Conservation (phyloP, 805 yeast genomes). For the Suhomyces prunicola region DNA sequence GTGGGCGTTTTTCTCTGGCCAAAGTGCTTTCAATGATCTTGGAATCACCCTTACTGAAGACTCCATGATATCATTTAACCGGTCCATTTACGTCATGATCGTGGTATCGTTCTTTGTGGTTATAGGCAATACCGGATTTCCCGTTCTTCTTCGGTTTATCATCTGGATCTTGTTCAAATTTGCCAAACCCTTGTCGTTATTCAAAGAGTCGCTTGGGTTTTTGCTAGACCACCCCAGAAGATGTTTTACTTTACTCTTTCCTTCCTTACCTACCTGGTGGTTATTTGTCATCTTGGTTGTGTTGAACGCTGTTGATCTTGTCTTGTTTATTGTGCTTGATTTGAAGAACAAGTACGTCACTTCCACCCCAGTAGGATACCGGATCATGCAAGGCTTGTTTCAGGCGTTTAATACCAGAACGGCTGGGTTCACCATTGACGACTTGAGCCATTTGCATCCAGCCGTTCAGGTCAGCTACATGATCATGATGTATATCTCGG, state of each 20-base stretch:
- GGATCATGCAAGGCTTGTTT: slow-evolving; percentile 78
- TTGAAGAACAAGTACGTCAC: slow-evolving; percentile 46
- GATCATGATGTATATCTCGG: slow-evolving; percentile 98
- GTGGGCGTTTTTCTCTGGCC: slow-evolving; percentile 91
- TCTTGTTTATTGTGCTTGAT: slow-evolving; percentile 79
- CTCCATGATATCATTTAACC: slow-evolving; percentile 68
- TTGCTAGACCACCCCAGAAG: slow-evolving; percentile 94
- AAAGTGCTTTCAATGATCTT: slow-evolving; percentile 78
- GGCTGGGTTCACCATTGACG: slow-evolving; percentile 81
- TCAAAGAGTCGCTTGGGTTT: slow-evolving; percentile 77
- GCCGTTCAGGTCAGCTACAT: slow-evolving; percentile 91
- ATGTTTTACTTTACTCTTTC: slow-evolving; percentile 89
- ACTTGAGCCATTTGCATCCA: slow-evolving; percentile 70
- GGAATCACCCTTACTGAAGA: slow-evolving; percentile 82
- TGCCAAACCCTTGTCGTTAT: slow-evolving; percentile 61
- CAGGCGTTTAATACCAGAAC: slow-evolving; percentile 94
- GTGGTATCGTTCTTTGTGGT: slow-evolving; percentile 68
- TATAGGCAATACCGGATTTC: slow-evolving; percentile 94
- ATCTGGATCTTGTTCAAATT: slow-evolving; percentile 76
- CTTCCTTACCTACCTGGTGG: slow-evolving; percentile 96
- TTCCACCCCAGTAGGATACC: slow-evolving; percentile 60
- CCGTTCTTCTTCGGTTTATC: slow-evolving; percentile 72
- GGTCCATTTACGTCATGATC: slow-evolving; percentile 63
- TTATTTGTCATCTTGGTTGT: slow-evolving; percentile 67
- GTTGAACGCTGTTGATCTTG: slow-evolving; percentile 73